Base-by-base conservation (phyloP, 805 yeast species). In the Saccharomyces paradoxus region DNA sequence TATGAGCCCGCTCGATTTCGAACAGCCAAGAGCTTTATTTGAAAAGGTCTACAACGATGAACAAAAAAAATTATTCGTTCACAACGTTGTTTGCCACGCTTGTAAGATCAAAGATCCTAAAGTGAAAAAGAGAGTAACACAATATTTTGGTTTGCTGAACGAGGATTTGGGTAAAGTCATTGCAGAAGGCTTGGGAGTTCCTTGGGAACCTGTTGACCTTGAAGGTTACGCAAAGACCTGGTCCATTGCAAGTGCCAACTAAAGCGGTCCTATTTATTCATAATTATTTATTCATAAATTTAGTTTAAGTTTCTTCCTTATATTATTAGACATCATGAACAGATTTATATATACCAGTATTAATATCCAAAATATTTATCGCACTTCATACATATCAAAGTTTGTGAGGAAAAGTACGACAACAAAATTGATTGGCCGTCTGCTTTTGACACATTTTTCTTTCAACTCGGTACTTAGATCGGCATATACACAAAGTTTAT, bases 21-120 rank as follows among this genome's bases (percentile, higher is more conserved):
- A 77, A 60, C 81, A 77, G 59, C 79, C 81, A 50, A 68, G 79
- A 61, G 71, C 64, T 0, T 62, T 77, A 54, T 77, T 75, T 58
- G 71, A 69, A 52, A 71, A 70, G 53, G 77, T 77, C 1, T 76
- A 59, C 56, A 62, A 56, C 53, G 73, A 65, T 9, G 65, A 63
- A 12, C 69, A 64, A 22, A 70, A 69, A 59, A 58, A 65, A 49
- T 67, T 64, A 49, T 69, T 77, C 58, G 63, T 74, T 41, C 65
- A 69, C 28, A 74, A 74, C 54, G 65, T 77, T 29, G 69, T 70
- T 12, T 74, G 73, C 31, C 78, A 74, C 56, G 77, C 77, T 8
- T 62, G 71, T 7, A 65, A 63, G 31, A 68, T 71, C 31, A 56
- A 65, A 14, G 63, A 63, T 31, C 65, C 65, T 8, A 54, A 49